Percentiles rank a stretch among this genome's conserved stretches.
Evolutionary conservation across 73 alveolate genomes (phyloP).

Genomic region (Tetrahymena borealis): DNA sequence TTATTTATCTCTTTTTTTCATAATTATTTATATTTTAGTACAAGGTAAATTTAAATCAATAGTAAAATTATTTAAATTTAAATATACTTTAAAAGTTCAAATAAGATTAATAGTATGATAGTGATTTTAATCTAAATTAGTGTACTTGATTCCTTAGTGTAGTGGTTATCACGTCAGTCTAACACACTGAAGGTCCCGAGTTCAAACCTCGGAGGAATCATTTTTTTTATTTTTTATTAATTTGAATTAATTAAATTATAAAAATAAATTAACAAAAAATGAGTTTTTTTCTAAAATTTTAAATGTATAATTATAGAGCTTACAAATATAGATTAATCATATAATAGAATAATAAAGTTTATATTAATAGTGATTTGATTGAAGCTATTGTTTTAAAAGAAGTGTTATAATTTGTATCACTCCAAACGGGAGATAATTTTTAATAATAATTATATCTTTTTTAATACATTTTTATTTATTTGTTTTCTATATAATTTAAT

Average conservation of each 20-base stretch:
- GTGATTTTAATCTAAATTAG: too few relatives aligned
- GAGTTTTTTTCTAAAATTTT: too few relatives aligned
- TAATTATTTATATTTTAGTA: too few relatives aligned
- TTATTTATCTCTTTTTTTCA: too few relatives aligned
- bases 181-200: constrained; percentile 6
- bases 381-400: neutral
- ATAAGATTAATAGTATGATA: neutral
- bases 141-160: neutral
- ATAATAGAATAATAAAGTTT: neutral
- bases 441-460: neutral
- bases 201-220: constrained; percentile 4
- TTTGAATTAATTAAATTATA: neutral
- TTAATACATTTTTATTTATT: neutral
- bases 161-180: constrained; percentile 4
- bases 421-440: neutral
- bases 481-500: too few relatives aligned
- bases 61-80: too few relatives aligned
- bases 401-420: neutral
- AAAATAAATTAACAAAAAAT: neutral
- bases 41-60: too few relatives aligned
- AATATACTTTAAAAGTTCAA: neutral
- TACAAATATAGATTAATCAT: neutral
- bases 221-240: neutral
- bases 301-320: neutral
- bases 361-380: neutral